These are phyloP conservation scores for Schizochytrium sp. DNA, from an alignment of 108 stramenopile species.

Conservation along the genomic window DNA sequence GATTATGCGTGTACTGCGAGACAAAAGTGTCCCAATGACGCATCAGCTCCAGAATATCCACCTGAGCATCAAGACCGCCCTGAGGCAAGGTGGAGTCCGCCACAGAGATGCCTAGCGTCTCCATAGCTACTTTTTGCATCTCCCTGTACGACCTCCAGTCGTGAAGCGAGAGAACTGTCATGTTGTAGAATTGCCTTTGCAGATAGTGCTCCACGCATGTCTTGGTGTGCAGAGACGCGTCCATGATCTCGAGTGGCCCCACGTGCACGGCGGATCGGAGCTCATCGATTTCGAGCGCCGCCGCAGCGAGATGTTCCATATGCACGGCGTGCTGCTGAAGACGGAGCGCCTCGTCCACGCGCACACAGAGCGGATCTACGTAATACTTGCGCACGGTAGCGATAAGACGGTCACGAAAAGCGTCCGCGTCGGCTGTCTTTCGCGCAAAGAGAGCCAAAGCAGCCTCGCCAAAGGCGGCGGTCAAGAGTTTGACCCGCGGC, in stretches of 20 bases:
- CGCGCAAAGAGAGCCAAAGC: not conserved
- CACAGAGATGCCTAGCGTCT: conserved; percentile 46
- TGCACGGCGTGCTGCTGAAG: conserved; percentile 24
- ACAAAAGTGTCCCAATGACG: conserved; percentile 51
- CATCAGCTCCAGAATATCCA: conserved; percentile 60
- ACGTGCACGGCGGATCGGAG: conserved; percentile 3
- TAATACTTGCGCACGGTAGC: not conserved
- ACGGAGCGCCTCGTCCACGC: conserved; percentile 22
- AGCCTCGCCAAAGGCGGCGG: not conserved
- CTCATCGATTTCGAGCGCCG: not conserved
- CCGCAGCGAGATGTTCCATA: conserved; percentile 14
- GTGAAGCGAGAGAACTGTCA: conserved; percentile 52
- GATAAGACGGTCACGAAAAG: not conserved
- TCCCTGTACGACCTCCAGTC: conserved; percentile 59
- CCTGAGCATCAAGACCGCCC: conserved; percentile 45
- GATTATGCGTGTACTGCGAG: conserved; percentile 52
- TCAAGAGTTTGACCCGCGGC: not conserved
- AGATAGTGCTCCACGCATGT: conserved; percentile 24
- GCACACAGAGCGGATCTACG: conserved; percentile 8
- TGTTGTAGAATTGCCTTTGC: conserved; percentile 50
- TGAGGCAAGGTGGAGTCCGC: conserved; percentile 51
- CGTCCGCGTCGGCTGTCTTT: not conserved
- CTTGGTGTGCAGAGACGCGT: not conserved
- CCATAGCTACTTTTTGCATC: conserved; percentile 47
- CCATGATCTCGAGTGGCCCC: conserved; percentile 16